These are phyloP conservation scores for Botryobasidium botryosum DNA, from an alignment of 768 basidiomycete species.

Conservation along the genomic window DNA sequence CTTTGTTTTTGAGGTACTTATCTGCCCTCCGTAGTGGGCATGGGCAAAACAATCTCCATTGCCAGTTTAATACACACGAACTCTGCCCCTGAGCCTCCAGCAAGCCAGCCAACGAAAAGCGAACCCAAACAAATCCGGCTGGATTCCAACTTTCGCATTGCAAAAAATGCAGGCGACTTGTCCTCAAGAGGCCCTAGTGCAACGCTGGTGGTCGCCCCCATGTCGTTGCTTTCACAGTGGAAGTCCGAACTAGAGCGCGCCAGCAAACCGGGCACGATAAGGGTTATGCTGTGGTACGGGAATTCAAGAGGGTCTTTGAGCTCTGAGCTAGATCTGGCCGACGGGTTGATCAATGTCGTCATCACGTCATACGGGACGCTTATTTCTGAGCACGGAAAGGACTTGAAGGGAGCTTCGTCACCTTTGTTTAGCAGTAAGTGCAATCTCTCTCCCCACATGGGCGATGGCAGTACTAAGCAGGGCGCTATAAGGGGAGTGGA, in stretches of 20 bases:
- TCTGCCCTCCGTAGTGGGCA: conserved; percentile 46
- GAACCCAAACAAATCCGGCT: conserved; percentile 39
- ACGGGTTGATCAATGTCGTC: conserved; percentile 55
- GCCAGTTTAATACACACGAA: conserved; percentile 78
- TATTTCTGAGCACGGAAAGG: conserved; percentile 69
- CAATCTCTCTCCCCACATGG: conserved; percentile 13
- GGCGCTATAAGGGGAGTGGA: conserved; percentile 46
- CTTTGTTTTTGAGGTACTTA: neutral
- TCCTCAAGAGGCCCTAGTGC: conserved; percentile 23
- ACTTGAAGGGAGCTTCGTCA: conserved; percentile 21
- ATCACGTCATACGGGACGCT: conserved; percentile 87
- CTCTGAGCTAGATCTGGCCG: no score
- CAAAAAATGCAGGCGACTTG: conserved; percentile 7
- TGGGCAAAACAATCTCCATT: conserved; percentile 91
- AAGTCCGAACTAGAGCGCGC: conserved; percentile 79
- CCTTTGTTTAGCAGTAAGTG: conserved; percentile 43
- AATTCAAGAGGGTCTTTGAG: conserved; percentile 66
- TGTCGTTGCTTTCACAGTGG: conserved; percentile 87
- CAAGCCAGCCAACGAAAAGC: neutral
- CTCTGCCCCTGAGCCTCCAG: conserved; percentile 28
- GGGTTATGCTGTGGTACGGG: conserved; percentile 72
- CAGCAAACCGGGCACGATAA: conserved; percentile 48
- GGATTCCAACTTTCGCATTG: conserved; percentile 39
- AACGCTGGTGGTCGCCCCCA: conserved; percentile 84
- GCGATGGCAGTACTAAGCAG: neutral